These are phyloP conservation scores for Toxoplasma gondii DNA, from an alignment of 169 alveolate species.

Conservation along the genomic window DNA sequence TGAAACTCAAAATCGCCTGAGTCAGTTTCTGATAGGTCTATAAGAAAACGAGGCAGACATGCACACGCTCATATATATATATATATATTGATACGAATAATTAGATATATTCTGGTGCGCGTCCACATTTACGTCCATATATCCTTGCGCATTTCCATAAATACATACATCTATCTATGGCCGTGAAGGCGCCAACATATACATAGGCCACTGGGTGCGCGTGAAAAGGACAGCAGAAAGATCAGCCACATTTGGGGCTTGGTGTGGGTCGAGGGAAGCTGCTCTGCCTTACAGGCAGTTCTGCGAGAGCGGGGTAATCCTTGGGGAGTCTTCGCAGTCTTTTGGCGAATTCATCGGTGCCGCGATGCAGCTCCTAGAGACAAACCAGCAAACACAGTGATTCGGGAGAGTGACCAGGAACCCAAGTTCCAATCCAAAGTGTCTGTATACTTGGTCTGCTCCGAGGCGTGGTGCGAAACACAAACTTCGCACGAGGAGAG, in stretches of 20 bases:
- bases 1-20: constrained; percentile 82
- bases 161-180: background rate
- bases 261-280: background rate
- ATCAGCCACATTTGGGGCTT: background rate
- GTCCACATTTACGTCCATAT: background rate
- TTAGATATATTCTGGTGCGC: background rate
- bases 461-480: background rate
- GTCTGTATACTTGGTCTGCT: background rate
- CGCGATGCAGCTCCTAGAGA: constrained; percentile 78
- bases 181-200: background rate
- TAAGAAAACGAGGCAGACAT: background rate
- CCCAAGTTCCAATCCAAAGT: background rate
- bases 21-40: constrained; percentile 83
- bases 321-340: constrained; percentile 81
- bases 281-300: background rate
- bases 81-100: background rate
- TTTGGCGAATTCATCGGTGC: constrained; percentile 90
- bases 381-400: too few species aligned
- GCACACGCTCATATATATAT: background rate
- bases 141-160: background rate
- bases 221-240: background rate
- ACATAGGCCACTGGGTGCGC: background rate
- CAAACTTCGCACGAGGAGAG: too few species aligned
- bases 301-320: constrained; percentile 70
- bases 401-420: background rate